A percentile compares a stretch with the other conserved stretches of the same genome.
These are phyloP conservation scores for Saccharum spontaneum DNA, from an alignment of 176 grass and related monocot species.

Conservation along the genomic window DNA sequence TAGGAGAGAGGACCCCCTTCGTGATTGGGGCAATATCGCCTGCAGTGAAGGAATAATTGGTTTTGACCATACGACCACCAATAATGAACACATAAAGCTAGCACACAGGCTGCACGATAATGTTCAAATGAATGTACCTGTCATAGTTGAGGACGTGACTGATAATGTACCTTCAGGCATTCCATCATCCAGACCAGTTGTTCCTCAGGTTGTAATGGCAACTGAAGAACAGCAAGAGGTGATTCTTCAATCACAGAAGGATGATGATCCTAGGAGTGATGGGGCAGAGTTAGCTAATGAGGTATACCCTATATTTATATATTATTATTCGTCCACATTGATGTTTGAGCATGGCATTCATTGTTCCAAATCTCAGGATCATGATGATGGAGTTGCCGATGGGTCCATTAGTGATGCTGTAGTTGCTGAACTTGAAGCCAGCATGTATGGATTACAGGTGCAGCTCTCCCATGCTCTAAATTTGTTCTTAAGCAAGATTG, in stretches of 20 bases:
- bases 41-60: conserved; percentile 27
- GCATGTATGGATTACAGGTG: conserved; percentile 95
- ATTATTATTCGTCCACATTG: background rate
- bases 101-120: conserved; percentile 21
- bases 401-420: conserved; percentile 62
- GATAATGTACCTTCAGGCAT: conserved; percentile 48
- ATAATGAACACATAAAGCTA: conserved; percentile 23
- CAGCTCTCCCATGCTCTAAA: conserved; percentile 5
- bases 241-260: conserved; percentile 29
- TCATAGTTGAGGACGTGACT: conserved; percentile 68
- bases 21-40: conserved; percentile 26
- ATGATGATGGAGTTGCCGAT: conserved; percentile 45
- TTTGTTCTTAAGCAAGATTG: background rate
- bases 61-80: background rate
- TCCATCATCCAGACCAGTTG: conserved; percentile 31
- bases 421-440: conserved; percentile 84
- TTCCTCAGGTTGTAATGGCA: conserved; percentile 55
- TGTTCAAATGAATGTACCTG: conserved; percentile 19
- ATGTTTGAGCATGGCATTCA: conserved; percentile 6
- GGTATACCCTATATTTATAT: conserved; percentile 41
- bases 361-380: conserved; percentile 57
- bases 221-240: conserved; percentile 38
- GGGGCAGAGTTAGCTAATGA: conserved; percentile 40
- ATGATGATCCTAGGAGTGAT: conserved; percentile 36
- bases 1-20: conserved; percentile 36